These are phyloP conservation scores for Phoenix roebelenii DNA, from an alignment of 176 grass and related monocot species.

Conservation along the genomic window DNA sequence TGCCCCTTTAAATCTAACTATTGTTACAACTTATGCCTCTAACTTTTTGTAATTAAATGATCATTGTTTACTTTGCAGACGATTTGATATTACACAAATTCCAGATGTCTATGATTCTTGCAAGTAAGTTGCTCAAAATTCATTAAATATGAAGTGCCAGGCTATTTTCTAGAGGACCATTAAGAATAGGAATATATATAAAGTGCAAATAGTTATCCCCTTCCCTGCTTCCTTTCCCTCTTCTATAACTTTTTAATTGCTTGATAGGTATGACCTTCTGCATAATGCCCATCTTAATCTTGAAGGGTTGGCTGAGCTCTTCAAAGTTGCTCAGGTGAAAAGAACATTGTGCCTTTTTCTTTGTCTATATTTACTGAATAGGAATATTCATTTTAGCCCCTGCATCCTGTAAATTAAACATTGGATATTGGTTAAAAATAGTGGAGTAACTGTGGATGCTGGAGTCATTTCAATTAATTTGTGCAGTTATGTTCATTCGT, in stretches of 20 bases:
- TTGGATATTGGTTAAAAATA: too few species aligned
- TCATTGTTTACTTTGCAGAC: conserved; percentile 35
- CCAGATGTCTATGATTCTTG: conserved; percentile 96
- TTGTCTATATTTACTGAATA: not conserved
- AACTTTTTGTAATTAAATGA: not conserved
- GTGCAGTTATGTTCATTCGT: too few species aligned
- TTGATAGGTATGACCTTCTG: conserved; percentile 76
- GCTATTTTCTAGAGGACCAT: not conserved
- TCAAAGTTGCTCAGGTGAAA: conserved; percentile 81
- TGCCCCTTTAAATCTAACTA: too few species aligned
- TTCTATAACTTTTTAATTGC: conserved; percentile 18
- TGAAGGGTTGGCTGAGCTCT: conserved; percentile 75
- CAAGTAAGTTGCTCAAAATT: conserved; percentile 61
- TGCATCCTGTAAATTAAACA: too few species aligned
- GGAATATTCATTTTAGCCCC: not conserved
- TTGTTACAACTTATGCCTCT: not conserved
- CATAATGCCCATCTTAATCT: conserved; percentile 93
- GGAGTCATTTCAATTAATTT: too few species aligned
- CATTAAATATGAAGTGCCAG: not conserved
- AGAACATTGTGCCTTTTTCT: conserved; percentile 17
- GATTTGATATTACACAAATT: conserved; percentile 86
- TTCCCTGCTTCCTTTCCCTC: not conserved
- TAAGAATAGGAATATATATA: not conserved
- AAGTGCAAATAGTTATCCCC: too few species aligned
- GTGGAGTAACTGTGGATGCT: too few species aligned